phyloP scores from a whole-genome alignment of 306 rosid genomes.

The Hylodesmum podocarpum region DNA sequence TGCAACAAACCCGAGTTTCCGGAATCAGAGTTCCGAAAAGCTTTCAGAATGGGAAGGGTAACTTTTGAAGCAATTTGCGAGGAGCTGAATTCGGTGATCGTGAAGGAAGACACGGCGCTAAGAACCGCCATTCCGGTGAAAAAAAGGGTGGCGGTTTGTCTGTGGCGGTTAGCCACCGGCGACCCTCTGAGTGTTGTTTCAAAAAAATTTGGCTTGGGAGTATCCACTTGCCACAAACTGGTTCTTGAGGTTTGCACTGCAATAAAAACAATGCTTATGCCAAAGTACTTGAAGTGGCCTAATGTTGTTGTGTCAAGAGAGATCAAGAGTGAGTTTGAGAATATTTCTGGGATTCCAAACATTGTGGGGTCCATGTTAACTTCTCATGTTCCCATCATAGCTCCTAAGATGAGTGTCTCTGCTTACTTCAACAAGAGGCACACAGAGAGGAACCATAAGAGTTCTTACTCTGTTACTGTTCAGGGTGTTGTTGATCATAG shows the following conservation, averaged over 20 bases:
- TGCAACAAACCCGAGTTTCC: conserved; percentile 74
- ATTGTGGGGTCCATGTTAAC: conserved; percentile 86
- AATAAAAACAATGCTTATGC: conserved; percentile 69
- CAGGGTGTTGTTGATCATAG: conserved; percentile 80
- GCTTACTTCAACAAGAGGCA: conserved; percentile 80
- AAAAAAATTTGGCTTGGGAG: conserved; percentile 71
- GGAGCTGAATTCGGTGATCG: conserved; percentile 74
- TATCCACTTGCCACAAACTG: conserved; percentile 80
- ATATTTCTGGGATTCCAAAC: conserved; percentile 68
- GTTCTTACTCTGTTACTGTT: conserved; percentile 77
- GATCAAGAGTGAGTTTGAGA: conserved; percentile 64
- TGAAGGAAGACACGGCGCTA: conserved; percentile 70
- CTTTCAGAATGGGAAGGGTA: conserved; percentile 67
- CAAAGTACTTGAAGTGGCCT: conserved; percentile 75
- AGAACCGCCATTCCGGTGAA: conserved; percentile 78
- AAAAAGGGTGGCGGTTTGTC: conserved; percentile 81
- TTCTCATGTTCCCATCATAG: conserved; percentile 77
- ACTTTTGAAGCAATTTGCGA: conserved; percentile 75
- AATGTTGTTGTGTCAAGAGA: conserved; percentile 37
- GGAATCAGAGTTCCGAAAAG: conserved; percentile 71
- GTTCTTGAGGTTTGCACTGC: conserved; percentile 85
- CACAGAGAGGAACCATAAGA: conserved; percentile 80
- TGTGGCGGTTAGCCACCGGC: conserved; percentile 89
- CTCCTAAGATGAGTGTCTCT: conserved; percentile 75
- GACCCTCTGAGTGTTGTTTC: conserved; percentile 80